phyloP scores from a whole-genome alignment of 2,329 filamentous ascomycete species.

The Ophiostoma sp. region DNA sequence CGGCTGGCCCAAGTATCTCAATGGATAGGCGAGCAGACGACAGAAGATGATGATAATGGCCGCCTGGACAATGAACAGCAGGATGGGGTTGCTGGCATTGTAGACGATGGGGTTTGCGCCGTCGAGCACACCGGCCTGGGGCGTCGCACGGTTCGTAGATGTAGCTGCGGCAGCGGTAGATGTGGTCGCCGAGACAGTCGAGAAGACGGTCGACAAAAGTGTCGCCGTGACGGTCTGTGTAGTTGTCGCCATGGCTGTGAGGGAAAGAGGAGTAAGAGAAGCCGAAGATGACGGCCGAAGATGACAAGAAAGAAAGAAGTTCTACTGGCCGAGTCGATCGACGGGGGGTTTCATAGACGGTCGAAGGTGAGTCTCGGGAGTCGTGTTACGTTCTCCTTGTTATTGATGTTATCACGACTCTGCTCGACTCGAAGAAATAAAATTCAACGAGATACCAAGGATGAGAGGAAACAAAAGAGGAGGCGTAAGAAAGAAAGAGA shows the following conservation, averaged over 20 bases:
- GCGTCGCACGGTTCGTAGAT: conserved; percentile 29
- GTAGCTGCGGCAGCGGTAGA: conserved; percentile 38
- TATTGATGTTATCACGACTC: not conserved
- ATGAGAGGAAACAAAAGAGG: not conserved
- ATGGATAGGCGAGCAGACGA: conserved; percentile 68
- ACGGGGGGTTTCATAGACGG: not conserved
- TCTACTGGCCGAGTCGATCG: not conserved
- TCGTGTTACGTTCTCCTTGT: not conserved
- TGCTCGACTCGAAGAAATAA: not conserved
- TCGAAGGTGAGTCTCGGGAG: not conserved
- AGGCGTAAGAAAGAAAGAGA: not conserved
- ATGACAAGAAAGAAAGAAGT: not conserved
- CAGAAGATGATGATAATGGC: conserved; percentile 74
- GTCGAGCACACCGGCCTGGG: conserved; percentile 59
- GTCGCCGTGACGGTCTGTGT: conserved; percentile 28
- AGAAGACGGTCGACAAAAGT: conserved; percentile 26
- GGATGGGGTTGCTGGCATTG: conserved; percentile 64
- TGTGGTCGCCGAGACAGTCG: conserved; percentile 23
- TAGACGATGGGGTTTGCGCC: conserved; percentile 63
- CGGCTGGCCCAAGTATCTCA: conserved; percentile 70
- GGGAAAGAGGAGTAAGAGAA: not conserved
- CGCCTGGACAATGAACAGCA: conserved; percentile 65
- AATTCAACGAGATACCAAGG: not conserved
- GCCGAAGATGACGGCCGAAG: not conserved
- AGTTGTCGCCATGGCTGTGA: conserved; percentile 32